Percentiles rank a stretch among this genome's conserved stretches.
Evolutionary conservation across 2,329 filamentous ascomycete species (phyloP).

Genomic region (Aspergillus quadrilineatus): DNA sequence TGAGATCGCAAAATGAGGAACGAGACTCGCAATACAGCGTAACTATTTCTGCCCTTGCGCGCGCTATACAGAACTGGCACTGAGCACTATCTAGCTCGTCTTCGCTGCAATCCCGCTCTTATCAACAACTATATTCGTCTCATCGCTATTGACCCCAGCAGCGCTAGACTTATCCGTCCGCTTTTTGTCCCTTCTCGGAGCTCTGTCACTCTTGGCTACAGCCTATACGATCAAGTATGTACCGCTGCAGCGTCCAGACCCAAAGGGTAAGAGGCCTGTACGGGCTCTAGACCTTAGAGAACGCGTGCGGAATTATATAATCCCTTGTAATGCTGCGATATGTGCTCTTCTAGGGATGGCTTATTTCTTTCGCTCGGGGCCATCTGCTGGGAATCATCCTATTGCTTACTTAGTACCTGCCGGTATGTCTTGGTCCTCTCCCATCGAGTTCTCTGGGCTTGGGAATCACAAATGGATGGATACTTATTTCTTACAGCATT

Average conservation of each 20-base stretch:
- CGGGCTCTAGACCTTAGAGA: slow-evolving; percentile 20
- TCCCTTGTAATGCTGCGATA: slow-evolving; percentile 29
- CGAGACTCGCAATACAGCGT: slow-evolving; percentile 44
- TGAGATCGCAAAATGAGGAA: slow-evolving; percentile 38
- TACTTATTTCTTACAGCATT: slow-evolving; percentile 32
- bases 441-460: not conserved
- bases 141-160: slow-evolving; percentile 27
- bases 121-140: slow-evolving; percentile 32
- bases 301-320: slow-evolving; percentile 24
- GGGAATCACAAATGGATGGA: slow-evolving; percentile 20
- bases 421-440: slow-evolving; percentile 27
- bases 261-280: slow-evolving; percentile 32
- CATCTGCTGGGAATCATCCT: slow-evolving; percentile 22
- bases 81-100: slow-evolving; percentile 24
- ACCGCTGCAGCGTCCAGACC: slow-evolving; percentile 28
- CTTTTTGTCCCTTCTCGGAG: slow-evolving; percentile 31
- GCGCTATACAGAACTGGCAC: not conserved
- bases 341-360: slow-evolving; percentile 32
- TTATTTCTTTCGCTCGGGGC: slow-evolving; percentile 23
- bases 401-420: slow-evolving; percentile 39
- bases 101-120: slow-evolving; percentile 41
- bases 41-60: slow-evolving; percentile 14
- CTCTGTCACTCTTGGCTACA: slow-evolving; percentile 39
- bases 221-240: slow-evolving; percentile 39
- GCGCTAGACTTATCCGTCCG: slow-evolving; percentile 21